These are phyloP conservation scores for Phytopythium cucurbitacearum DNA, from an alignment of 352 stramenopile species.

Conservation along the genomic window DNA sequence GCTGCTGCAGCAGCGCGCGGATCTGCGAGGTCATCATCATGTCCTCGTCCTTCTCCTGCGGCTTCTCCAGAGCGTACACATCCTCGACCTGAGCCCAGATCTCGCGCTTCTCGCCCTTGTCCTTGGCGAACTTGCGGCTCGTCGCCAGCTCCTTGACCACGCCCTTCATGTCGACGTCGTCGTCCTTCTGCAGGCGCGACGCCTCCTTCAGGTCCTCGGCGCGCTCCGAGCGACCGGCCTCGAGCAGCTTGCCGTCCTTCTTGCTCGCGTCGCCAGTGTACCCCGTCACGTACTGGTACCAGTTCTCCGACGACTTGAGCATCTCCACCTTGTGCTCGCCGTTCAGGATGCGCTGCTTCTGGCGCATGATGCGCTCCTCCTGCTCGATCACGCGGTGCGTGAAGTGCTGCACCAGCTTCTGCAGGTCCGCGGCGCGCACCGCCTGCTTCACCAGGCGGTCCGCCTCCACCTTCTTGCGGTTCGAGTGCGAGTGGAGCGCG, in stretches of 20 bases:
- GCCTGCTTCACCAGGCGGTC: constrained; percentile 84
- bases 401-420: constrained; percentile 88
- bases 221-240: constrained; percentile 57
- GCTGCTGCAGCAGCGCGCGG: constrained; percentile 77
- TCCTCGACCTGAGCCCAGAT: constrained; percentile 83
- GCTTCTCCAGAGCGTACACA: constrained; percentile 77
- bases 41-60: constrained; percentile 88
- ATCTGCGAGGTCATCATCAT: constrained; percentile 92
- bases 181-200: constrained; percentile 78
- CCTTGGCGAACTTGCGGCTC: constrained; percentile 57
- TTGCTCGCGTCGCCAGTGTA: constrained; percentile 70
- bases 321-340: constrained; percentile 89
- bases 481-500: constrained; percentile 79
- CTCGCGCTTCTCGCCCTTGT: constrained; percentile 83
- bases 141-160: constrained; percentile 60
- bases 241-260: constrained; percentile 83
- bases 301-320: constrained; percentile 88
- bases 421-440: constrained; percentile 73
- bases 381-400: constrained; percentile 88
- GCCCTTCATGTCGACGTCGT: constrained; percentile 70
- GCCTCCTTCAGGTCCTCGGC: constrained; percentile 76
- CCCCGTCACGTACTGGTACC: constrained; percentile 85
- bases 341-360: constrained; percentile 88
- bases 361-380: constrained; percentile 87
- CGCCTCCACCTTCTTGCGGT: constrained; percentile 84